These are phyloP conservation scores for Lentinula lateritia DNA, from an alignment of 768 basidiomycete genomes.

Conservation along the genomic window DNA sequence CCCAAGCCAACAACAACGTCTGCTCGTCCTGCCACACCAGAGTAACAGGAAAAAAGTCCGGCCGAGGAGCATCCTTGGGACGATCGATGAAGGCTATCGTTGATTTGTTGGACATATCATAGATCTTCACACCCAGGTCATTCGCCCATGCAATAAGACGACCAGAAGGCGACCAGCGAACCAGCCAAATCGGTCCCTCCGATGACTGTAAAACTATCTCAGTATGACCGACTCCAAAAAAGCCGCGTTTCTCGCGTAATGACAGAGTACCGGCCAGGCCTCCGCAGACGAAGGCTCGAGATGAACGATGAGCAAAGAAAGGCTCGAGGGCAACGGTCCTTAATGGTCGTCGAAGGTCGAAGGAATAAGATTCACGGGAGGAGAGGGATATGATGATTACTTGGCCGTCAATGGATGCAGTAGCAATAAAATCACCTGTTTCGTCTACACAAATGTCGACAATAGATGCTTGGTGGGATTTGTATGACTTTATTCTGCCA, in stretches of 20 bases:
- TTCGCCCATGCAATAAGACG: constrained; percentile 94
- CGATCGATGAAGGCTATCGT: constrained; percentile 86
- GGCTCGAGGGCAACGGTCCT: constrained; percentile 89
- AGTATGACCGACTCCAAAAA: constrained; percentile 64
- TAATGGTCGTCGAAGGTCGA: constrained; percentile 91
- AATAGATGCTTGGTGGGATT: constrained; percentile 85
- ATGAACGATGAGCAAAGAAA: constrained; percentile 71
- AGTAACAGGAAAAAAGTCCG: constrained; percentile 91
- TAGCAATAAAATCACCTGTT: constrained; percentile 85
- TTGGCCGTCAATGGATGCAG: constrained; percentile 93
- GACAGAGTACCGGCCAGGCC: constrained; percentile 85
- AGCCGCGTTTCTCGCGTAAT: constrained; percentile 94
- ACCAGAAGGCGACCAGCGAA: constrained; percentile 65
- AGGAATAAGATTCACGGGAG: constrained; percentile 67
- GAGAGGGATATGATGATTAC: constrained; percentile 82
- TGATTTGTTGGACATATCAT: constrained; percentile 72
- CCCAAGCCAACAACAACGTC: constrained; percentile 90
- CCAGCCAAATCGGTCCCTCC: constrained; percentile 94
- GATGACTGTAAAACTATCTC: constrained; percentile 76
- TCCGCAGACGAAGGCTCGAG: constrained; percentile 83
- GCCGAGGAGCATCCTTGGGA: constrained; percentile 75
- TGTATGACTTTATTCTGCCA: constrained; percentile 80
- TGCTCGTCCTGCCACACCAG: constrained; percentile 91
- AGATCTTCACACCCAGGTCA: constrained; percentile 90
- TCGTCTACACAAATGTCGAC: constrained; percentile 81